phyloP scores from a whole-genome alignment of 2,329 filamentous ascomycete genomes.

The Sphaerulina musiva region DNA sequence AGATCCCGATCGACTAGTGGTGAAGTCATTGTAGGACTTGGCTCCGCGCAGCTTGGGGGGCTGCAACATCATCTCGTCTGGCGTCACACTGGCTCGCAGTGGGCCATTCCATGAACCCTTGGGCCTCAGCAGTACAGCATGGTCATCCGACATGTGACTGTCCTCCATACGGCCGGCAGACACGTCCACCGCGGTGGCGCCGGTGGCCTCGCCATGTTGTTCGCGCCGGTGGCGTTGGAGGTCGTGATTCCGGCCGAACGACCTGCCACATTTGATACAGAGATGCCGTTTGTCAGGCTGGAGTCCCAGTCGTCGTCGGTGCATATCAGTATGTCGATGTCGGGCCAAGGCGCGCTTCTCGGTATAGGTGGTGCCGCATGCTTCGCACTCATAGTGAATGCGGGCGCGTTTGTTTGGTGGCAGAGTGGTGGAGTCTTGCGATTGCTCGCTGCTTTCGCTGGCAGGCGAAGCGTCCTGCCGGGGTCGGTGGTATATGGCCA shows the following conservation, averaged over 20 bases:
- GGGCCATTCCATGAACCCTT: constrained; percentile 5
- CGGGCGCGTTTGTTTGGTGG: constrained; percentile 13
- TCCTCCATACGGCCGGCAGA: constrained; percentile 7
- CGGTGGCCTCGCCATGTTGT: constrained; percentile 20
- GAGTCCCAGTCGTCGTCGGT: constrained; percentile 22
- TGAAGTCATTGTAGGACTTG: constrained; percentile 9
- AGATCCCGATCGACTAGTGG: constrained; percentile 1
- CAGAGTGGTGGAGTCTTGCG: constrained; percentile 7
- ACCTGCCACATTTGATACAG: constrained; percentile 22
- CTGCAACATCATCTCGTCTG: constrained; percentile 8
- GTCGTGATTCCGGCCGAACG: constrained; percentile 26
- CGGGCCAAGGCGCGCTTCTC: constrained; percentile 26
- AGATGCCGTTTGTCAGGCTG: constrained; percentile 23
- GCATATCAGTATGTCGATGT: constrained; percentile 25
- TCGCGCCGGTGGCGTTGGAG: constrained; percentile 25
- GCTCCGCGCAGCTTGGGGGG: constrained; percentile 7
- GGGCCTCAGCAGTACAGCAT: not conserved
- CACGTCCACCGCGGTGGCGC: constrained; percentile 10
- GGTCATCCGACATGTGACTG: constrained; percentile 2
- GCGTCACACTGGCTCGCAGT: constrained; percentile 6
- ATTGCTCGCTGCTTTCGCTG: constrained; percentile 12
- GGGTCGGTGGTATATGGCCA: not conserved
- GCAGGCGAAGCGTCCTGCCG: constrained; percentile 6
- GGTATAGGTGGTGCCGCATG: constrained; percentile 21
- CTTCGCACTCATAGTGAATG: constrained; percentile 14